Percentiles rank a stretch among this genome's conserved stretches.
Evolutionary conservation across 192 early-diverging fungal species (phyloP).

Genomic region (Mortierella antarctica): DNA sequence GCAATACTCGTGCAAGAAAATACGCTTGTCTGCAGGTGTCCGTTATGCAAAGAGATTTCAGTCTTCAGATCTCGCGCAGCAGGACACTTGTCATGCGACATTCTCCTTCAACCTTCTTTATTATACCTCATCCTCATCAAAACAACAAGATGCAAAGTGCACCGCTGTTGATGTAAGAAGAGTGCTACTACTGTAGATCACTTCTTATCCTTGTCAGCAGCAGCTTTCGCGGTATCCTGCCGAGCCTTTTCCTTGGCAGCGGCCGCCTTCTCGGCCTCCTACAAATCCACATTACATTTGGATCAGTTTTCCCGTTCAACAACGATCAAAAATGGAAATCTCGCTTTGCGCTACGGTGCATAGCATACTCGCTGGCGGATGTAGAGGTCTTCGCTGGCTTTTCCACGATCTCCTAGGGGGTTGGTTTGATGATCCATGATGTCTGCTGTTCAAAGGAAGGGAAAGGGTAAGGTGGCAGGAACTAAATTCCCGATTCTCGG

Average conservation of each 20-base stretch:
- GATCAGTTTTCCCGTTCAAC: neutral
- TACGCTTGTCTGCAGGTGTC: slow-evolving; percentile 3
- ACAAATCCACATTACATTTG: neutral
- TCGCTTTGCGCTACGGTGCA: too few relatives aligned
- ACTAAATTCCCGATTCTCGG: too few relatives aligned
- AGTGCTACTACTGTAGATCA: neutral
- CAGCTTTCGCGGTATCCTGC: slow-evolving; percentile 24
- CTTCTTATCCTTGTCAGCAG: slow-evolving; percentile 16
- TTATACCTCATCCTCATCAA: neutral
- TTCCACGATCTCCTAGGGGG: slow-evolving; percentile 27
- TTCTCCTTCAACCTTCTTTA: neutral
- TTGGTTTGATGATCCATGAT: slow-evolving; percentile 8
- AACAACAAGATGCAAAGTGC: too few relatives aligned
- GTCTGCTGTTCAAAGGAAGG: neutral
- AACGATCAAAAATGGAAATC: neutral
- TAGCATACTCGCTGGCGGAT: slow-evolving; percentile 34
- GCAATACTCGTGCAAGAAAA: slow-evolving; percentile 50
- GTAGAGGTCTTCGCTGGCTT: slow-evolving; percentile 34
- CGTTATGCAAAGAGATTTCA: slow-evolving; percentile 1
- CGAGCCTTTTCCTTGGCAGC: slow-evolving; percentile 30
- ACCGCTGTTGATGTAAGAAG: neutral
- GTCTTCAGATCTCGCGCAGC: slow-evolving; percentile 4
- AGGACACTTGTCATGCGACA: slow-evolving; percentile 14
- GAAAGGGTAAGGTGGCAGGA: too few relatives aligned
- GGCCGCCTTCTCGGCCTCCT: slow-evolving; percentile 49